Evolutionary conservation across 306 rosid species (phyloP), one percentile per base, ranked within the genome.

Genomic region (Prunus mira): DNA sequence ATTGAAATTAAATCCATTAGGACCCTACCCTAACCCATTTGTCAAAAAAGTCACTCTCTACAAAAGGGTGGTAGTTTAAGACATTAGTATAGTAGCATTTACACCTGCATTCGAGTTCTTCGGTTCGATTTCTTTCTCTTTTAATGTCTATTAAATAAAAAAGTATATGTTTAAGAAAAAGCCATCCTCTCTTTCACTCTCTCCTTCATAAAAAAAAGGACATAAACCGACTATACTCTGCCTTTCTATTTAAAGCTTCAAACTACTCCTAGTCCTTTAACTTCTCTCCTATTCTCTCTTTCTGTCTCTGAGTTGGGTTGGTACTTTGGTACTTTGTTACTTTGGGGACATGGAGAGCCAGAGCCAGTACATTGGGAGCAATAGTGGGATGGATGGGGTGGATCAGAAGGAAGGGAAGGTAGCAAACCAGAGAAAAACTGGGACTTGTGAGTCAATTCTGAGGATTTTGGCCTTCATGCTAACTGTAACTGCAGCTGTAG

Each of bases 381-480:
- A 46, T 25, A 71, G 72, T 47, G 80, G 74, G 62, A 38, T 76
- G 55, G 87, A 80, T 1, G 38, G 6, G 61, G 83, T 76, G 80
- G 25, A 77, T 17, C 52, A 65, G 80, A 71, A 50, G 72, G 84
- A 61, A 34, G 52, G 50, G 49, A 69, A 17, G 28, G 67, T 30
- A 50, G 73, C 73, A 66, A 81, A 81, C 51, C 17, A 57, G 28
- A 67, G 64, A 55, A 1, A 13, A 47, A 19, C 14, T 3, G 73
- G 65, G 45, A 67, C 11, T 7, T 69, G 69, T 74, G 88, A 84
- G 43, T 67, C 91, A 58, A 3, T 86, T 58, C 2, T 89, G 22
- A 91, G 98, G 88, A 20, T 90, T 74, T 81, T 85, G 83, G 94
- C 83, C 5, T 66, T 88, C 19, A 32, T 12, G 0, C 77, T 91